These are phyloP conservation scores for Arabidopsis hybrid DNA, from an alignment of 441 rosid species.

Conservation along the genomic window DNA sequence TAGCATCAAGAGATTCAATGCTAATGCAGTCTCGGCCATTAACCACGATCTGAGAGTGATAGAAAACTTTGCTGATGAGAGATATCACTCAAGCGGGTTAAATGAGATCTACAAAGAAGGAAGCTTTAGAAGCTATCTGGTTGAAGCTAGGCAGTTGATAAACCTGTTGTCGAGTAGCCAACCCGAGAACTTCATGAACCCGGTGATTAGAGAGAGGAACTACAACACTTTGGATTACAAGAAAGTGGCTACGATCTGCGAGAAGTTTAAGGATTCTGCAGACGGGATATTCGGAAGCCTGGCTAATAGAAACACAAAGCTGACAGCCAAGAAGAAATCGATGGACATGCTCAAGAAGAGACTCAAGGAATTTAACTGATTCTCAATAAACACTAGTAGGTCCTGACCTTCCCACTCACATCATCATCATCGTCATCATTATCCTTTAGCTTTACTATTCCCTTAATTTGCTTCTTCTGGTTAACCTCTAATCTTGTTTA, in stretches of 20 bases:
- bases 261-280: conserved; percentile 86
- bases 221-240: conserved; percentile 86
- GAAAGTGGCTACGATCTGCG: conserved; percentile 85
- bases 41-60: conserved; percentile 70
- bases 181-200: conserved; percentile 96
- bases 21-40: conserved; percentile 72
- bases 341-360: conserved; percentile 92
- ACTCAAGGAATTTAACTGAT: conserved; percentile 92
- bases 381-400: conserved; percentile 22
- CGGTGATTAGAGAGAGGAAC: conserved; percentile 85
- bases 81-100: conserved; percentile 75
- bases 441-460: conserved; percentile 6
- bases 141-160: conserved; percentile 87
- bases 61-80: conserved; percentile 87
- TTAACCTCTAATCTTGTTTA: conserved; percentile 10
- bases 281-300: conserved; percentile 94
- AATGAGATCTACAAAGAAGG: conserved; percentile 74
- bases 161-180: conserved; percentile 86
- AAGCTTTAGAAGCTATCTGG: conserved; percentile 69
- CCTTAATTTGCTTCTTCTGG: conserved; percentile 18
- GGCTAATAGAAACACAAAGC: conserved; percentile 74
- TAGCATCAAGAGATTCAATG: conserved; percentile 86
- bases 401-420: conserved; percentile 21
- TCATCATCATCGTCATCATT: conserved; percentile 9
- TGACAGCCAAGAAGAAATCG: conserved; percentile 82